Conservation (phyloP, 768 basidiomycete genomes). For the Rhodotorula diobovata region DNA sequence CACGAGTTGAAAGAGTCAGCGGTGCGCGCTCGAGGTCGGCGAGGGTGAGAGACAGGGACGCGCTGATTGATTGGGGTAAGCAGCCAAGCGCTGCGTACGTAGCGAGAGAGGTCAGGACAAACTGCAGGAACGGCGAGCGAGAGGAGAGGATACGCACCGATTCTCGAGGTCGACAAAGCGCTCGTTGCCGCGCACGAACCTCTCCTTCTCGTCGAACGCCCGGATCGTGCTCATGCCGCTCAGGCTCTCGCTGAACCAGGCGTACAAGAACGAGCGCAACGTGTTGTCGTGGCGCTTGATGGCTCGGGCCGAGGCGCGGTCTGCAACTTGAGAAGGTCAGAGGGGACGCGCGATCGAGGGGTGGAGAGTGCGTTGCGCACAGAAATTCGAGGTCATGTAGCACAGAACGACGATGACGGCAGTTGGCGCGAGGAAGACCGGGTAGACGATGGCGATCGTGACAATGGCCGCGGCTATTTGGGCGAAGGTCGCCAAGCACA, state of each 20-base stretch:
- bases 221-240: slow-evolving; percentile 67
- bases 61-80: slow-evolving; percentile 76
- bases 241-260: slow-evolving; percentile 85
- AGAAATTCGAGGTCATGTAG: slow-evolving; percentile 48
- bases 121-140: slow-evolving; percentile 41
- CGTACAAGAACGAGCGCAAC: slow-evolving; percentile 75
- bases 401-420: slow-evolving; percentile 51
- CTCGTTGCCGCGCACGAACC: slow-evolving; percentile 71
- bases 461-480: slow-evolving; percentile 11
- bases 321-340: slow-evolving; percentile 45
- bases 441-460: slow-evolving; percentile 31
- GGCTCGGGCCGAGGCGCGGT: slow-evolving; percentile 77
- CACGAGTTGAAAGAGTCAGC: too few relatives aligned
- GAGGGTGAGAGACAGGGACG: slow-evolving; percentile 7
- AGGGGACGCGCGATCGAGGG: neutral
- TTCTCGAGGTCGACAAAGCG: slow-evolving; percentile 77
- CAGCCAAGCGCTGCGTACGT: slow-evolving; percentile 73
- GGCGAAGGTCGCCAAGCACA: slow-evolving; percentile 52
- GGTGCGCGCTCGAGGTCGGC: too few relatives aligned
- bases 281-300: slow-evolving; percentile 78
- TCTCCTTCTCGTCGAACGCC: slow-evolving; percentile 68
- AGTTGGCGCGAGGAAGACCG: slow-evolving; percentile 6
- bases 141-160: slow-evolving; percentile 70
- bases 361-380: neutral
- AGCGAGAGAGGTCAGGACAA: neutral